A percentile compares a stretch with the other conserved stretches of the same genome.
These are phyloP conservation scores for Exophiala spinifera DNA, from an alignment of 2,329 filamentous ascomycete species.

Conservation along the genomic window DNA sequence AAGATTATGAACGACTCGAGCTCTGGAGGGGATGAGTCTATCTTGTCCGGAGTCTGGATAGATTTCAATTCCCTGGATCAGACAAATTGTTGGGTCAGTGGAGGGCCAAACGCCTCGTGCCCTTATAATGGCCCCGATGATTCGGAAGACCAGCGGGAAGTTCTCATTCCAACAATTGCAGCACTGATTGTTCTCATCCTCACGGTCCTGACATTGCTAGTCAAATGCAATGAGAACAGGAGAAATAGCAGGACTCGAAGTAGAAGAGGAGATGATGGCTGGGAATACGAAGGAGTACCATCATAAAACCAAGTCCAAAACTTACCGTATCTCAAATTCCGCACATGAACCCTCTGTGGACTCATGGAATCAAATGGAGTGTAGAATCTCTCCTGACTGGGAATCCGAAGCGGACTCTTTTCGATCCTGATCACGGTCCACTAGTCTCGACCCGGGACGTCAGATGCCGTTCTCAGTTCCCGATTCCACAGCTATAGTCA, in stretches of 20 bases:
- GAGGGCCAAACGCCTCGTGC: conserved; percentile 55
- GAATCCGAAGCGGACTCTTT: too few relatives aligned
- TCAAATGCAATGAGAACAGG: conserved; percentile 63
- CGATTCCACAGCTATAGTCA: too few relatives aligned
- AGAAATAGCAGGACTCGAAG: conserved; percentile 51
- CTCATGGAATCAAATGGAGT: too few relatives aligned
- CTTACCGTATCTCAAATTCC: background rate
- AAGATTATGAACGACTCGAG: conserved; percentile 36
- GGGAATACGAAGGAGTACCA: conserved; percentile 68
- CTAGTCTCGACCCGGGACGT: too few relatives aligned
- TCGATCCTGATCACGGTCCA: too few relatives aligned
- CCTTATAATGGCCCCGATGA: conserved; percentile 52
- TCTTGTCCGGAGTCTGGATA: conserved; percentile 49
- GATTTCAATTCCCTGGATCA: conserved; percentile 60
- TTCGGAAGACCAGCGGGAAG: conserved; percentile 44
- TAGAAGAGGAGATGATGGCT: conserved; percentile 52
- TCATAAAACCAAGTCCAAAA: conserved; percentile 32
- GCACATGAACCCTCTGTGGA: too few relatives aligned
- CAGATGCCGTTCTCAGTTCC: too few relatives aligned
- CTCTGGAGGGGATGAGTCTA: conserved; percentile 27
- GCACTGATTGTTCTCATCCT: conserved; percentile 61
- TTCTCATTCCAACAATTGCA: conserved; percentile 61
- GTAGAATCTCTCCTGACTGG: too few relatives aligned
- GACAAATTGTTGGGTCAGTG: conserved; percentile 59
- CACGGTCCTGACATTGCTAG: conserved; percentile 59